Conservation (phyloP, 768 basidiomycete species). For the Pleurotus tuoliensis region DNA sequence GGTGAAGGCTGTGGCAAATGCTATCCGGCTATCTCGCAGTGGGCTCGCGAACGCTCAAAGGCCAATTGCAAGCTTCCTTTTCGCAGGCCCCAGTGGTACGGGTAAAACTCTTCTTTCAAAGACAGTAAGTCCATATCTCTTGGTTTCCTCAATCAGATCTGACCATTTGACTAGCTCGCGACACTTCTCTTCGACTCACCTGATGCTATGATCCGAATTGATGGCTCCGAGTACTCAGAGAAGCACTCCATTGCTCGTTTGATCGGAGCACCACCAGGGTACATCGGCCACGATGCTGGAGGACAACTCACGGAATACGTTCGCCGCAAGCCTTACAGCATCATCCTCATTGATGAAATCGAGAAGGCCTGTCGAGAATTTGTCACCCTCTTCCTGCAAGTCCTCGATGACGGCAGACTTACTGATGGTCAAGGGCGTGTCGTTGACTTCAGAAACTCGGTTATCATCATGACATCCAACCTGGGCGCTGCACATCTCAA, state of each 20-base stretch:
- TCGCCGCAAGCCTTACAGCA: conserved; percentile 85
- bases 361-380: conserved; percentile 82
- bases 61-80: conserved; percentile 90
- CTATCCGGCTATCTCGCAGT: conserved; percentile 87
- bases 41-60: conserved; percentile 87
- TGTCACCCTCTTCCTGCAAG: conserved; percentile 58
- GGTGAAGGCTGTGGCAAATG: conserved; percentile 89
- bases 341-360: conserved; percentile 83
- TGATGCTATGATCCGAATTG: conserved; percentile 89
- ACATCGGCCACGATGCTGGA: conserved; percentile 87
- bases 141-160: conserved; percentile 3
- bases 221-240: conserved; percentile 91
- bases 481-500: conserved; percentile 76
- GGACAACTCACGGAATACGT: conserved; percentile 94
- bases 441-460: conserved; percentile 85
- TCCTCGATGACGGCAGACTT: conserved; percentile 87
- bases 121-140: conserved; percentile 50
- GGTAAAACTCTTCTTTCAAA: conserved; percentile 90
- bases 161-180: conserved; percentile 58
- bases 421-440: conserved; percentile 92
- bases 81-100: conserved; percentile 89
- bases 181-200: conserved; percentile 86
- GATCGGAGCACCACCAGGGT: conserved; percentile 72
- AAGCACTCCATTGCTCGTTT: conserved; percentile 51
- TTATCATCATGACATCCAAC: conserved; percentile 95